Conservation (phyloP, 371 early-diverging fungal genomes). For the Enteropsectra breve region DNA sequence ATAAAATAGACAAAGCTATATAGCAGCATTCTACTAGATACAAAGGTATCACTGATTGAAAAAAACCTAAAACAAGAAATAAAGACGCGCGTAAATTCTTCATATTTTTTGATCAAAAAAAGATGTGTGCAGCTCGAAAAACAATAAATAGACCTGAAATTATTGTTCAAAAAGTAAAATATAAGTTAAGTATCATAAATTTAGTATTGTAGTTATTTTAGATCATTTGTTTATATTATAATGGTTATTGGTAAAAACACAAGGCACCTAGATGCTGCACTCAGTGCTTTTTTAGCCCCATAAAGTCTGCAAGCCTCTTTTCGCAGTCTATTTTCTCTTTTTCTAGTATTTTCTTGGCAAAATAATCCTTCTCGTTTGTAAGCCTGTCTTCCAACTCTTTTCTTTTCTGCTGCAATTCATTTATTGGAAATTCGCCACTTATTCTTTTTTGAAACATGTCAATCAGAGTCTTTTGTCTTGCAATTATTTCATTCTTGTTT, state of each 20-base stretch:
- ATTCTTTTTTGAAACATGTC: slow-evolving; percentile 47
- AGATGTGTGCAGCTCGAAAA: not conserved
- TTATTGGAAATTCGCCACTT: slow-evolving; percentile 30
- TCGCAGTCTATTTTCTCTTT: slow-evolving; percentile 34
- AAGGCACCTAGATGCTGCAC: not conserved
- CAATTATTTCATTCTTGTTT: slow-evolving; percentile 37
- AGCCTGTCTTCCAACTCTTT: slow-evolving; percentile 28
- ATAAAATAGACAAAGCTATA: too few relatives aligned
- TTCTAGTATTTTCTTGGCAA: slow-evolving; percentile 21
- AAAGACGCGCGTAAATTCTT: not conserved
- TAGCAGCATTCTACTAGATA: too few relatives aligned
- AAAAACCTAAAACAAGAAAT: not conserved
- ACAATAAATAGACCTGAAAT: not conserved
- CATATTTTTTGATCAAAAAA: not conserved
- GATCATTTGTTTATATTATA: not conserved
- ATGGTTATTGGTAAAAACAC: not conserved
- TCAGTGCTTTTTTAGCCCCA: slow-evolving; percentile 12
- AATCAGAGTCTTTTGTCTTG: slow-evolving; percentile 48
- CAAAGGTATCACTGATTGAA: not conserved
- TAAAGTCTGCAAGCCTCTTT: slow-evolving; percentile 46
- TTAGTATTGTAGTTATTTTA: not conserved
- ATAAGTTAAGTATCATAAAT: not conserved
- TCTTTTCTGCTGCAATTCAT: slow-evolving; percentile 32
- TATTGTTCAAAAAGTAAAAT: not conserved
- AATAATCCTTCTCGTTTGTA: slow-evolving; percentile 25